Evolutionary conservation across 2,329 filamentous ascomycete genomes (phyloP).

Genomic region (Colletotrichum cereale): DNA sequence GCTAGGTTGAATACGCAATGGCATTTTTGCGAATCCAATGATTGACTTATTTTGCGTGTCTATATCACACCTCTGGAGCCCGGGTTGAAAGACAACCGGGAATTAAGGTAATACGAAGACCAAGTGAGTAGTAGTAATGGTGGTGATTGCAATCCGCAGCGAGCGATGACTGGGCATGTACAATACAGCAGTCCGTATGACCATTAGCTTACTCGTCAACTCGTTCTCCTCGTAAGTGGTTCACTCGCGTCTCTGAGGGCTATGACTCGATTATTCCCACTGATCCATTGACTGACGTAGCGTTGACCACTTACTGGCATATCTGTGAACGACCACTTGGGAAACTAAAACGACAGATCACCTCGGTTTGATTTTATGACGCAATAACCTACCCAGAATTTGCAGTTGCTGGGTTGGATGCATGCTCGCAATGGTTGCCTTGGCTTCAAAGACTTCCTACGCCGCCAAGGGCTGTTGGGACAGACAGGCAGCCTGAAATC

Average conservation of each 20-base stretch:
- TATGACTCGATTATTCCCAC: neutral
- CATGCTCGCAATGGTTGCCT: neutral
- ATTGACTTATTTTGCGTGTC: neutral
- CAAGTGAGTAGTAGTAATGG: neutral
- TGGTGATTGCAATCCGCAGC: neutral
- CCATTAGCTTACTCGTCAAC: neutral
- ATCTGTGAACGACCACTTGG: neutral
- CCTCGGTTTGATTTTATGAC: neutral
- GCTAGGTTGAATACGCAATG: no score
- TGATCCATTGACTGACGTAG: neutral
- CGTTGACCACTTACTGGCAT: neutral
- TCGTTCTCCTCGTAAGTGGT: neutral
- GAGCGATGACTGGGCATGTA: neutral
- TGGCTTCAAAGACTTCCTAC: neutral
- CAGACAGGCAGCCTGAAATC: neutral
- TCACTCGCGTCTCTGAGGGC: neutral
- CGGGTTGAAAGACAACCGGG: neutral
- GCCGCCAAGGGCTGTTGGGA: neutral
- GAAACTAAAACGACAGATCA: neutral
- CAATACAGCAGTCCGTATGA: neutral
- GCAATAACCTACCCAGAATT: neutral
- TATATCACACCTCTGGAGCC: no score
- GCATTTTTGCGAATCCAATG: neutral
- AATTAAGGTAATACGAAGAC: neutral
- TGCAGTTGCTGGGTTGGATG: neutral